Evolutionary conservation across 345 rosid species (phyloP).

Genomic region (Citrus hindsii): DNA sequence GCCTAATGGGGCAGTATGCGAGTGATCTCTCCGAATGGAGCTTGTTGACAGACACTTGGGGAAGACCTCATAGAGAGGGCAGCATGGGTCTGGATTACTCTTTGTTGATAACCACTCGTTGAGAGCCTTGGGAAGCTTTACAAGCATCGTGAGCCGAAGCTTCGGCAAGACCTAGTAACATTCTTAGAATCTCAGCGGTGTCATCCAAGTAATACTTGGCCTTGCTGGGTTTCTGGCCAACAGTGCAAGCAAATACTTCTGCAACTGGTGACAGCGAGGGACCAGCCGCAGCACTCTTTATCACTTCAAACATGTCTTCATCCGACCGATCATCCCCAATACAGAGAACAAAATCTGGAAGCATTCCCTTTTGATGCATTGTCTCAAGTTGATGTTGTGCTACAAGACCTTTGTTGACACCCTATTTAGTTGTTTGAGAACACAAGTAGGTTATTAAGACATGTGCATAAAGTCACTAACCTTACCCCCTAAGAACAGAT

Average conservation of each 20-base stretch:
- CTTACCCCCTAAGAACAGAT: too few relatives aligned
- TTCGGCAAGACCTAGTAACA: slow-evolving; percentile 61
- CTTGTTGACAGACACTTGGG: background rate
- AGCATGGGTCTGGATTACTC: background rate
- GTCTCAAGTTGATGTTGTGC: slow-evolving; percentile 60
- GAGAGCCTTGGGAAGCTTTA: slow-evolving; percentile 6
- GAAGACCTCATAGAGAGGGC: slow-evolving; percentile 3
- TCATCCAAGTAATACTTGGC: slow-evolving; percentile 94
- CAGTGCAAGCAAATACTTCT: slow-evolving; percentile 88
- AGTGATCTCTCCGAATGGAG: background rate
- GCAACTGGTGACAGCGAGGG: slow-evolving; percentile 73
- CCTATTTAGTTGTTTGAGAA: slow-evolving; percentile 39
- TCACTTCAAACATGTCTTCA: slow-evolving; percentile 96
- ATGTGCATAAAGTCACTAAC: background rate
- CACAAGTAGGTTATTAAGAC: background rate
- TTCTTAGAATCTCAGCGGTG: slow-evolving; percentile 65
- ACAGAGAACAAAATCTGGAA: slow-evolving; percentile 82
- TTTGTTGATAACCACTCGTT: background rate
- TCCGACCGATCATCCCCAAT: slow-evolving; percentile 93
- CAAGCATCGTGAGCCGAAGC: slow-evolving; percentile 37
- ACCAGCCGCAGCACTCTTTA: slow-evolving; percentile 55
- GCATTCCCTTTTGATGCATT: slow-evolving; percentile 61
- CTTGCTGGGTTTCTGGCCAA: slow-evolving; percentile 90
- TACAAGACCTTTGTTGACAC: slow-evolving; percentile 85
- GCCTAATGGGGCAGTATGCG: background rate